phyloP scores from a whole-genome alignment of 2,329 filamentous ascomycete species.

The Colletotrichum trifolii region DNA sequence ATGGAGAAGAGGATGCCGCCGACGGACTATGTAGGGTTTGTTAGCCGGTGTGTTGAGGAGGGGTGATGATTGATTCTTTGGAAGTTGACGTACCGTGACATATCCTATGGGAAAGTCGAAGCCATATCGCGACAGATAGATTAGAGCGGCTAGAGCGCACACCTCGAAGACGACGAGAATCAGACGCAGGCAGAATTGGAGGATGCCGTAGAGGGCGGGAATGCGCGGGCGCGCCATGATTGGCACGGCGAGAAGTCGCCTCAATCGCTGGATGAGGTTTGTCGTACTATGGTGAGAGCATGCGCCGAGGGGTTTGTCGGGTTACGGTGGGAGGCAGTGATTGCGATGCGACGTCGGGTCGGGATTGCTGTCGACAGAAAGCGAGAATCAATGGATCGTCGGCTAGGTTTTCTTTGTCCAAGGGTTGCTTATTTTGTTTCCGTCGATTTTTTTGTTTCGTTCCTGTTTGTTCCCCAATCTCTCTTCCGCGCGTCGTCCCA shows the following conservation, averaged over 20 bases:
- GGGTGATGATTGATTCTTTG: too few relatives aligned
- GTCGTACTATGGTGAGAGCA: conserved; percentile 28
- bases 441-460: conserved; percentile 10
- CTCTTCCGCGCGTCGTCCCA: background rate
- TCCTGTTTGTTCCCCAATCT: background rate
- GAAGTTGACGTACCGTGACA: conserved; percentile 24
- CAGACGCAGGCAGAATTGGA: conserved; percentile 38
- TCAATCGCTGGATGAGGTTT: conserved; percentile 5
- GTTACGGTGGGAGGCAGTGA: background rate
- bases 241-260: conserved; percentile 9
- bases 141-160: conserved; percentile 37
- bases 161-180: conserved; percentile 37
- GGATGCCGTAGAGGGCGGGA: conserved; percentile 37
- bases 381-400: background rate
- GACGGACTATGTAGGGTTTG: conserved; percentile 37
- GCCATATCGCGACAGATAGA: conserved; percentile 33
- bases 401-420: background rate
- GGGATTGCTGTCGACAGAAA: background rate
- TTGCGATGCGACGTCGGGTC: background rate
- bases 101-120: conserved; percentile 36
- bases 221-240: conserved; percentile 37
- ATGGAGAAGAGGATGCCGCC: conserved; percentile 57
- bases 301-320: conserved; percentile 8
- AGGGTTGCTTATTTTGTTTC: background rate
- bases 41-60: background rate